These are phyloP conservation scores for Butyriboletus appendiculatus DNA, from an alignment of 1,284 basidiomycete species.

Conservation along the genomic window DNA sequence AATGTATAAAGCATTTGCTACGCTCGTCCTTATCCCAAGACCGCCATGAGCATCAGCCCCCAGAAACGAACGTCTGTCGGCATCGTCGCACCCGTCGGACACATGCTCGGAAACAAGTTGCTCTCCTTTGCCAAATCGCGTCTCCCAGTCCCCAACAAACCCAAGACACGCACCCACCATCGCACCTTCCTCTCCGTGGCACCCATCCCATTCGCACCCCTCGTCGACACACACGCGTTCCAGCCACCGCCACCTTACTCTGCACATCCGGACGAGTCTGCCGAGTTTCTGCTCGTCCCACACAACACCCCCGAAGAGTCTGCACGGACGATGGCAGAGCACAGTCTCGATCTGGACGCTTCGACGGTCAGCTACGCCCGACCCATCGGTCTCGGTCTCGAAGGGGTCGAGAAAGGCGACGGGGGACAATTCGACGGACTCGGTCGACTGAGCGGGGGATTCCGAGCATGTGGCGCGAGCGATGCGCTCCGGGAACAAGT, in stretches of 20 bases:
- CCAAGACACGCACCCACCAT: conserved; percentile 10
- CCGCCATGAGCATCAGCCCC: conserved; percentile 11
- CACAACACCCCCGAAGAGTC: conserved; percentile 27
- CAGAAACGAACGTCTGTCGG: conserved; percentile 11
- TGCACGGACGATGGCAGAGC: background rate
- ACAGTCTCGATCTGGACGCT: background rate
- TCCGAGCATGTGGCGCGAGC: conserved; percentile 13
- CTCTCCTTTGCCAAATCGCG: conserved; percentile 26
- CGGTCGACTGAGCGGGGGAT: conserved; percentile 30
- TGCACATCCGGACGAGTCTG: conserved; percentile 7
- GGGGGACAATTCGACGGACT: conserved; percentile 30
- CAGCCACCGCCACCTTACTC: conserved; percentile 31
- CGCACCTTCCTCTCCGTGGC: conserved; percentile 16
- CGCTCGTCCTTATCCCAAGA: too few relatives aligned
- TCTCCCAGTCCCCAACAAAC: conserved; percentile 21
- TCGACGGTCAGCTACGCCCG: background rate
- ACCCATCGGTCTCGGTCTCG: conserved; percentile 27
- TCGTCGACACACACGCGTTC: conserved; percentile 27
- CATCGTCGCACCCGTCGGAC: conserved; percentile 12
- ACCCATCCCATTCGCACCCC: conserved; percentile 30
- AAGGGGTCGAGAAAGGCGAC: conserved; percentile 25
- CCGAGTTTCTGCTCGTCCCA: conserved; percentile 20
- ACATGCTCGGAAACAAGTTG: conserved; percentile 18
- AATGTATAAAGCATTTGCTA: conserved; percentile 9
- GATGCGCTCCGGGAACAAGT: conserved; percentile 20